Percentiles rank a stretch among this genome's conserved stretches.
Conservation (phyloP, 1,284 basidiomycete genomes). For the Sanghuangporus sanghuang region DNA sequence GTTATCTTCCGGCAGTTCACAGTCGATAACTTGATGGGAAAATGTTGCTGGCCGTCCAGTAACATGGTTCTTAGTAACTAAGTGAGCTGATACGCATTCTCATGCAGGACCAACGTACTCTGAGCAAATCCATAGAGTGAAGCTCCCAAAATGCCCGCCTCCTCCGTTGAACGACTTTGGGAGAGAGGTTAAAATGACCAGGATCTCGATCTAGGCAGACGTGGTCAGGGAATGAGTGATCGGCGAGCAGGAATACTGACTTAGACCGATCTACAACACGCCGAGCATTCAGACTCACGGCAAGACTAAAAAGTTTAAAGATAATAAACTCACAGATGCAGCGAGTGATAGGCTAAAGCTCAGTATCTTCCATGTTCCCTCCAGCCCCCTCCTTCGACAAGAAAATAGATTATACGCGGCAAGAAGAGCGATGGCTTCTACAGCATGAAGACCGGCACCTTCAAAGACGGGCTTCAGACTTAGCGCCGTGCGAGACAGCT, state of each 20-base stretch:
- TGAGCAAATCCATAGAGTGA: background rate
- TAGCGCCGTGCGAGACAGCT: slow-evolving; percentile 23
- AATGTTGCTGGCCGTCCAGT: slow-evolving; percentile 14
- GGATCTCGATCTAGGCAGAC: slow-evolving; percentile 12
- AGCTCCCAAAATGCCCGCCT: slow-evolving; percentile 14
- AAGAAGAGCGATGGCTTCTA: slow-evolving; percentile 12
- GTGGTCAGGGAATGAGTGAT: too few species aligned
- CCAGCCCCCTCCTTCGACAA: slow-evolving; percentile 4
- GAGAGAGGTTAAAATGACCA: slow-evolving; percentile 3
- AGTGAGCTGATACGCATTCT: background rate
- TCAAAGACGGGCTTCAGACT: slow-evolving; percentile 19
- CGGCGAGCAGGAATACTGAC: background rate
- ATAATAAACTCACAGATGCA: slow-evolving; percentile 22
- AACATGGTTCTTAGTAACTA: background rate
- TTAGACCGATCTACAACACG: slow-evolving; percentile 10
- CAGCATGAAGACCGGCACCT: slow-evolving; percentile 18
- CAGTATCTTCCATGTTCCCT: slow-evolving; percentile 24
- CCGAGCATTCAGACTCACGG: too few species aligned
- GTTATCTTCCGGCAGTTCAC: slow-evolving; percentile 12
- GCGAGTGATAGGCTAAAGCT: slow-evolving; percentile 23
- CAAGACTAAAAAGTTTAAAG: background rate
- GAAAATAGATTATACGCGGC: slow-evolving; percentile 8
- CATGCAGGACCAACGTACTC: background rate
- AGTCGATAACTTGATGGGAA: slow-evolving; percentile 7
- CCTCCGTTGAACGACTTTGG: slow-evolving; percentile 11